phyloP scores from a whole-genome alignment of 2,329 filamentous ascomycete species.

The Biscogniauxia sp. region DNA sequence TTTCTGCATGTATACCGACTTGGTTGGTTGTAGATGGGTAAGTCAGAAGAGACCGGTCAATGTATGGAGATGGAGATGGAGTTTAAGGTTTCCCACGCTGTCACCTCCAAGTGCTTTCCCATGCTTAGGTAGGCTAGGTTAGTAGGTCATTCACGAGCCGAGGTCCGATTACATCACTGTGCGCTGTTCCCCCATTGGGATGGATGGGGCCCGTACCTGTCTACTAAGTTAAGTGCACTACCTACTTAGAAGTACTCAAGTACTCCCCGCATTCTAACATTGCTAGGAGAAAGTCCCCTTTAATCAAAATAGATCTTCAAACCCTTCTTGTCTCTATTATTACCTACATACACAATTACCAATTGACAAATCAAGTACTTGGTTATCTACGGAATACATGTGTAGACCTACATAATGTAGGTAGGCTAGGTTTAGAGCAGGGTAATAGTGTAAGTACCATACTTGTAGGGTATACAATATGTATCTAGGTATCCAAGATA shows the following conservation, averaged over 20 bases:
- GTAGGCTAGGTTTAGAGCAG: no score
- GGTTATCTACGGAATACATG: neutral
- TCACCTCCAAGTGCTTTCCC: slow-evolving; percentile 1
- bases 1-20: neutral
- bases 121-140: neutral
- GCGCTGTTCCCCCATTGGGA: neutral
- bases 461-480: no score
- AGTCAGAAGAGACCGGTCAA: no score
- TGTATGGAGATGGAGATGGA: neutral
- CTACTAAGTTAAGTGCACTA: no score
- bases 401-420: no score
- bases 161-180: slow-evolving; percentile 32
- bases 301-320: neutral
- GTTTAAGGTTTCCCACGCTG: slow-evolving; percentile 12
- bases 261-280: no score
- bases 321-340: neutral
- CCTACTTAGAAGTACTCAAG: no score
- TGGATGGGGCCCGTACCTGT: no score
- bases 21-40: neutral
- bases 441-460: no score
- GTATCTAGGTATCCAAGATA: no score
- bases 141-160: slow-evolving; percentile 22
- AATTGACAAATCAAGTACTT: neutral
- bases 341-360: neutral
- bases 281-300: neutral